A percentile compares a stretch with the other conserved stretches of the same genome.
Evolutionary conservation across 2,329 filamentous ascomycete genomes (phyloP).

Genomic region (Colletotrichum sp.): DNA sequence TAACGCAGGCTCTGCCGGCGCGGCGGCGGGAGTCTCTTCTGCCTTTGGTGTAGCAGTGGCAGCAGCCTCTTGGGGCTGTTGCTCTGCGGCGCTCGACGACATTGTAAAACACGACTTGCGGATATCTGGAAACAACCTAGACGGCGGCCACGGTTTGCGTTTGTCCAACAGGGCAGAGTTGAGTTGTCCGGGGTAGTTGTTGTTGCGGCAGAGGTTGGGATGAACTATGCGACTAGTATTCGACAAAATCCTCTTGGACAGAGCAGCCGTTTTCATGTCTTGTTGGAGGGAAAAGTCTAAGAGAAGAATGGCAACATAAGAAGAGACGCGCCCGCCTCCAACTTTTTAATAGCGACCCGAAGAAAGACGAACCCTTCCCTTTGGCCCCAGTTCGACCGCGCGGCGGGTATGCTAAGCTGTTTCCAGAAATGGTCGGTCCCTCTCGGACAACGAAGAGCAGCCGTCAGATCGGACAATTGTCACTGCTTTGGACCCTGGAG

Average conservation of each 20-base stretch:
- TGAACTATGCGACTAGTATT: background rate
- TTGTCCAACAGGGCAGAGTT: background rate
- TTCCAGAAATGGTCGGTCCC: background rate
- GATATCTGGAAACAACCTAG: background rate
- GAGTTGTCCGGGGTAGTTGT: background rate
- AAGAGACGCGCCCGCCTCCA: background rate
- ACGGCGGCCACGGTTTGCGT: background rate
- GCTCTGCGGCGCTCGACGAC: slow-evolving; percentile 8
- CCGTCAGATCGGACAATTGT: background rate
- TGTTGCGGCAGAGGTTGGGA: background rate
- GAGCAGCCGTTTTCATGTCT: background rate
- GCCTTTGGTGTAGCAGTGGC: background rate
- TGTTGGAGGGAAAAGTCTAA: background rate
- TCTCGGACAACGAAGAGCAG: background rate
- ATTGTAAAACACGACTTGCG: background rate
- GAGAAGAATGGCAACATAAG: background rate
- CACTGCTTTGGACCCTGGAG: background rate
- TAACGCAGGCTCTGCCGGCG: slow-evolving; percentile 32
- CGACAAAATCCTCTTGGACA: background rate
- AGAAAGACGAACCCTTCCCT: background rate
- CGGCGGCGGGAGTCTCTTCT: background rate
- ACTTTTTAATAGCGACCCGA: background rate
- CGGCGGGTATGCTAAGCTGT: slow-evolving; percentile 13
- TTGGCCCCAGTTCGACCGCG: background rate
- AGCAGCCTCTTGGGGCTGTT: background rate